These are phyloP conservation scores for Monotropa hypopitys DNA, from an alignment of 179 eudicot genomes.

Conservation along the genomic window DNA sequence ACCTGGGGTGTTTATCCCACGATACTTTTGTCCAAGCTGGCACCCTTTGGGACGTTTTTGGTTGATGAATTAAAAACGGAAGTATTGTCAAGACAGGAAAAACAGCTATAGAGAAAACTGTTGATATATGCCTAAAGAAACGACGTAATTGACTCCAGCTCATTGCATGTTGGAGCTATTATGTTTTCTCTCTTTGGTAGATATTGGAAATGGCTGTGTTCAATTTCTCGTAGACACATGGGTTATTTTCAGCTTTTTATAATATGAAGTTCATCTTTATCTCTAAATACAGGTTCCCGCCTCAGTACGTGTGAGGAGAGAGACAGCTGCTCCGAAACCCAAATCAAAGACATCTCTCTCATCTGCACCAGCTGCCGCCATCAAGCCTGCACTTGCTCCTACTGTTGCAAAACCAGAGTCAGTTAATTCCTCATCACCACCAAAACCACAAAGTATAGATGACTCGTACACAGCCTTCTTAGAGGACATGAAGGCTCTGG, in stretches of 20 bases:
- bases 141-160: background rate
- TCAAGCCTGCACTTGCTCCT: slow-evolving; percentile 27
- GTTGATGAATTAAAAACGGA: background rate
- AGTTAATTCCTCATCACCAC: slow-evolving; percentile 27
- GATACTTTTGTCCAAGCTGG: background rate
- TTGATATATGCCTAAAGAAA: background rate
- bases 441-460: slow-evolving; percentile 66
- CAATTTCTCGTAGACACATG: background rate
- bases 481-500: slow-evolving; percentile 97
- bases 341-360: slow-evolving; percentile 55
- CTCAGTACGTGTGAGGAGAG: slow-evolving; percentile 89
- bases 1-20: background rate
- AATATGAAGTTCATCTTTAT: slow-evolving; percentile 1
- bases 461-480: slow-evolving; percentile 86
- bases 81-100: background rate
- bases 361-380: slow-evolving; percentile 24
- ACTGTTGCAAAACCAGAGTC: slow-evolving; percentile 34
- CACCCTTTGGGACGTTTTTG: background rate
- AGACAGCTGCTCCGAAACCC: slow-evolving; percentile 56
- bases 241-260: background rate
- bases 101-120: background rate
- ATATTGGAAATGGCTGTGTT: background rate
- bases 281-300: slow-evolving; percentile 64
- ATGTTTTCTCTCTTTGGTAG: background rate
- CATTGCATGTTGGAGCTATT: background rate